Percentiles rank a stretch among this genome's conserved stretches.
Evolutionary conservation across 192 early-diverging fungal species (phyloP).

Genomic region (Pilaira anomala): DNA sequence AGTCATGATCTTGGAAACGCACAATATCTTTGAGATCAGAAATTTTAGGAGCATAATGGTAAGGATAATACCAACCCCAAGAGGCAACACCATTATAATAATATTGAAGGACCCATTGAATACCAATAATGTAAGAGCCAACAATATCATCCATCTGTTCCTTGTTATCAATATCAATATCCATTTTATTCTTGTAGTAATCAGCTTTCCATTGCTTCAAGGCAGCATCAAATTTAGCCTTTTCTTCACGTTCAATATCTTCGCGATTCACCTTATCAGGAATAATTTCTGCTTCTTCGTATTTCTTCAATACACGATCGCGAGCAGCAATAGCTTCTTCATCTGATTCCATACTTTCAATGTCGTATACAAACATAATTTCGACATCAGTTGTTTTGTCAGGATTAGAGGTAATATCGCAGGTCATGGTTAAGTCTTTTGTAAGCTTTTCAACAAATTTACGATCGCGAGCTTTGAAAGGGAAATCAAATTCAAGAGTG

Average conservation of each 20-base stretch:
- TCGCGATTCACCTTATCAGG: constrained; percentile 46
- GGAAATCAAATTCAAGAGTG: constrained; percentile 42
- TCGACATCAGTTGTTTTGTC: constrained; percentile 39
- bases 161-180: constrained; percentile 39
- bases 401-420: constrained; percentile 31
- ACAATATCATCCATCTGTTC: constrained; percentile 58
- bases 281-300: constrained; percentile 48
- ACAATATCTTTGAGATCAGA: constrained; percentile 59
- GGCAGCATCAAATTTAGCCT: constrained; percentile 70
- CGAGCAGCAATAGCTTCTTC: constrained; percentile 45
- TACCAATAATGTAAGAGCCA: constrained; percentile 81
- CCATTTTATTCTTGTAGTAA: constrained; percentile 49
- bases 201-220: constrained; percentile 59
- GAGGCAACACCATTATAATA: constrained; percentile 95
- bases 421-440: constrained; percentile 42
- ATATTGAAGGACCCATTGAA: constrained; percentile 97
- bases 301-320: constrained; percentile 55
- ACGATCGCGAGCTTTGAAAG: constrained; percentile 43
- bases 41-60: constrained; percentile 95
- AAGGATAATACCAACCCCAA: constrained; percentile 99
- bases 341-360: constrained; percentile 40
- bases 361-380: constrained; percentile 47
- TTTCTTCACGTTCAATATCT: constrained; percentile 41
- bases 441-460: constrained; percentile 49
- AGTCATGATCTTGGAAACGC: constrained; percentile 61